Base-by-base conservation (phyloP, 305 asterid genomes). In the Solanum aculeatissimum region DNA sequence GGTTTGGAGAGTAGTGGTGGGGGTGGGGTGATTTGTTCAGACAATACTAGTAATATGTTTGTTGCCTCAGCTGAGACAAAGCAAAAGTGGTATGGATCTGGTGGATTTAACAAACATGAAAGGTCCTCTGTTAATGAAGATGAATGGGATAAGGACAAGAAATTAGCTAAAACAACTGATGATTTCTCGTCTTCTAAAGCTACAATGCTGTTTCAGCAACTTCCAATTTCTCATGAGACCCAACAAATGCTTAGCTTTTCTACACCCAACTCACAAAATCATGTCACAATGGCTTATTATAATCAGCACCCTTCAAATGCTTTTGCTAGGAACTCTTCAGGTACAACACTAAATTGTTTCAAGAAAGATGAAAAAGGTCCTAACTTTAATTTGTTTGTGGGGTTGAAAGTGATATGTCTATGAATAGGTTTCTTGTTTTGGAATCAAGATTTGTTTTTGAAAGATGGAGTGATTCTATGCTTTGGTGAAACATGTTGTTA, bases 181-280 rank as follows among this genome's bases (percentile, higher is more conserved):
- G 83, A 84, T 74, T 87, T 85, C 65, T 81, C 91, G 2, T 43
- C 88, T 60, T 53, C 85, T 1, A 88, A 90, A 25, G 87, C 83
- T 57, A 69, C 91, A 71, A 85, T 85, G 92, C 66, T 84, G 75
- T 43, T 80, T 49, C 90, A 69, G 85, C 85, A 79, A 19, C 80
- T 42, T 4, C 83, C 62, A 8, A 35, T 14, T 65, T 14, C 43
- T 65, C 42, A 65, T 65, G 91, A 87, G 11, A 92, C 85, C 32
- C 93, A 88, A 54, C 95, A 93, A 75, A 95, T 94, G 97, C 98
- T 95, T 84, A 90, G 97, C 87, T 96, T 95, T 89, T 90, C 99
- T 38, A 84, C 95, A 25, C 93, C 94, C 47, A 87, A 86, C 86
- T 65, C 93, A 19, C 93, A 89, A 68, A 66, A 88, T 68, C 75